These are phyloP conservation scores for Lachnum nothofagi DNA, from an alignment of 2,329 filamentous ascomycete genomes.

Conservation along the genomic window DNA sequence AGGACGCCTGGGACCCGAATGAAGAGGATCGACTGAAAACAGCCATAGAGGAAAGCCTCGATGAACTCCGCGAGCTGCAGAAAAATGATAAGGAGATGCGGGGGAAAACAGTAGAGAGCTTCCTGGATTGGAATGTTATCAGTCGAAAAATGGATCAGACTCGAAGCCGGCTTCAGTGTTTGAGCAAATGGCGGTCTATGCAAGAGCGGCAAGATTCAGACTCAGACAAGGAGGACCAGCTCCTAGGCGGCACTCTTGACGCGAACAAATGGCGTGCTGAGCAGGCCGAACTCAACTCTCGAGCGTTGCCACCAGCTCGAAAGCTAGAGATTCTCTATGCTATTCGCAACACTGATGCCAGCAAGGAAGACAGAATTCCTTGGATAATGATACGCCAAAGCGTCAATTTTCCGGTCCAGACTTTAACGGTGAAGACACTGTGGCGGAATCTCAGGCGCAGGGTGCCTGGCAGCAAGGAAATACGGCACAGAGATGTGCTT, in stretches of 20 bases:
- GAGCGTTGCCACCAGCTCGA: constrained; percentile 40
- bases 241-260: constrained; percentile 22
- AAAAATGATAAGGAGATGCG: constrained; percentile 24
- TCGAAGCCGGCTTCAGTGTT: constrained; percentile 63
- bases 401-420: constrained; percentile 36
- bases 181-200: constrained; percentile 59
- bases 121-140: constrained; percentile 62
- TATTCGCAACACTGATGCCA: constrained; percentile 39
- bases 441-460: constrained; percentile 27
- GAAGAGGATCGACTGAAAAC: constrained; percentile 46
- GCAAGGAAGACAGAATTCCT: constrained; percentile 43
- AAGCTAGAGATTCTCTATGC: constrained; percentile 42
- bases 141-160: constrained; percentile 56
- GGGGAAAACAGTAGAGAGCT: constrained; percentile 42
- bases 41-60: constrained; percentile 50
- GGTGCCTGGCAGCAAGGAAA: constrained; percentile 25
- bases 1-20: constrained; percentile 53
- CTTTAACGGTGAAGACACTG: constrained; percentile 27
- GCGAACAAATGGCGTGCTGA: constrained; percentile 39
- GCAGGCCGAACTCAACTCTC: constrained; percentile 40
- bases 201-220: constrained; percentile 29
- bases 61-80: constrained; percentile 40
- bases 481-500: constrained; percentile 29
- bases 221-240: constrained; percentile 12
- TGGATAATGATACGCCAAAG: constrained; percentile 45